phyloP scores from a whole-genome alignment of 2,329 filamentous ascomycete genomes.

The Knufia fluminis region DNA sequence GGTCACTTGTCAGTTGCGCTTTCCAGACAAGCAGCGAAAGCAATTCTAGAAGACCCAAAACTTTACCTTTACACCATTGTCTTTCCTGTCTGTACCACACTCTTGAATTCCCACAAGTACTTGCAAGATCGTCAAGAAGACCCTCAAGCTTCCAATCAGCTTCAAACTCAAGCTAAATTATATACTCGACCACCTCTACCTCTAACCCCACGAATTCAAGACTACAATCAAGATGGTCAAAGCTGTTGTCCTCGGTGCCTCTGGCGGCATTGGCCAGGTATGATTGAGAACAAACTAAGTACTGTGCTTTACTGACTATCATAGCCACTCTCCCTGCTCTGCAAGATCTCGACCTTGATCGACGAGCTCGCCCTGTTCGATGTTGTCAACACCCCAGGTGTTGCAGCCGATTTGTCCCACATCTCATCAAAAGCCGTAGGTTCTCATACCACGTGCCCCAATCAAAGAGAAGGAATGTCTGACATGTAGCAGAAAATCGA shows the following conservation, averaged over 20 bases:
- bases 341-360: conserved; percentile 81
- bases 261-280: conserved; percentile 98
- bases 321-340: conserved; percentile 88
- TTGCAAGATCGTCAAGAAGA: neutral
- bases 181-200: neutral
- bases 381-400: conserved; percentile 97
- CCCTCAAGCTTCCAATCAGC: neutral
- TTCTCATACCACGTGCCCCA: neutral
- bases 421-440: conserved; percentile 77
- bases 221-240: conserved; percentile 37
- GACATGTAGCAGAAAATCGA: conserved; percentile 60
- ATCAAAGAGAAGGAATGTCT: conserved; percentile 13
- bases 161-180: neutral
- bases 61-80: neutral
- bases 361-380: conserved; percentile 95
- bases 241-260: conserved; percentile 76
- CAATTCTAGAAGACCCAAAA: too few relatives aligned
- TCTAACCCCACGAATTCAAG: neutral
- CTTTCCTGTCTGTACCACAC: neutral
- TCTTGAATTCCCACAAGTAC: neutral
- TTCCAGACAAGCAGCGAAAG: neutral
- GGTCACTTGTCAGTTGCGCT: neutral
- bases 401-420: conserved; percentile 92
- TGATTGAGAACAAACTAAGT: conserved; percentile 23
- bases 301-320: conserved; percentile 11